Base-by-base conservation (phyloP, 768 basidiomycete species). In the Tulasnella sp. region DNA sequence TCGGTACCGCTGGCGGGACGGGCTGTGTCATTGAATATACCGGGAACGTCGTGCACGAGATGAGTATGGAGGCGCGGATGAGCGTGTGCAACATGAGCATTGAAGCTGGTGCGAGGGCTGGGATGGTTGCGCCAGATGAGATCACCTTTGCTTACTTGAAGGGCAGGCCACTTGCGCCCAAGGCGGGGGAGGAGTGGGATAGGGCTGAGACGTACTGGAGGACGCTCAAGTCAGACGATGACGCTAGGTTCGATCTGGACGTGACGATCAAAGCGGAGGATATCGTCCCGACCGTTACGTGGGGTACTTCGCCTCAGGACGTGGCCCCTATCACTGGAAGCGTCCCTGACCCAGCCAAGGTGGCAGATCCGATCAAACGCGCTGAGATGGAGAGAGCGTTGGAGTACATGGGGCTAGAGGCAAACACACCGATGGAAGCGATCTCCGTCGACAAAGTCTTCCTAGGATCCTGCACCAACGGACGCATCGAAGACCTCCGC, bases 41-140 rank as follows among this genome's bases (percentile, higher is more conserved):
- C 59, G 91, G 91, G n/a, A 86, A 84, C 7, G 85, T 89, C 55
- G 87, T 91, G 72, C 83, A 87, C 60, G 77, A 75, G 19, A 82
- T 91, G 67, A 84, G 83, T 66, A 90, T 92, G 87, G 91, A 93
- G 70, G 88, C 86, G 41, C 82, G 90, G 51, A 90, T 87, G 86
- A 87, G 84, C 66, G 83, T 83, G 62, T 92, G 90, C 73, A 93
- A 93, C 73, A 92, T 93, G 91, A 92, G 89, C 60, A 92, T 93
- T 67, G 91, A 93, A 70, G 91, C 84, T 58, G 91, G 91, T 66
- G 91, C 91, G 65, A 81, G 91, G 66, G 91, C 91, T 10, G 90
- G 90, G 53, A 91, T 93, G 89, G 79, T 93, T 59, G 90, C 88
- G 17, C 90, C 91, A 1, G 91, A 93, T 68, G 84, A 92, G 25